Base-by-base conservation (phyloP, 2,329 filamentous ascomycete genomes). In the Aspergillus fischeri region DNA sequence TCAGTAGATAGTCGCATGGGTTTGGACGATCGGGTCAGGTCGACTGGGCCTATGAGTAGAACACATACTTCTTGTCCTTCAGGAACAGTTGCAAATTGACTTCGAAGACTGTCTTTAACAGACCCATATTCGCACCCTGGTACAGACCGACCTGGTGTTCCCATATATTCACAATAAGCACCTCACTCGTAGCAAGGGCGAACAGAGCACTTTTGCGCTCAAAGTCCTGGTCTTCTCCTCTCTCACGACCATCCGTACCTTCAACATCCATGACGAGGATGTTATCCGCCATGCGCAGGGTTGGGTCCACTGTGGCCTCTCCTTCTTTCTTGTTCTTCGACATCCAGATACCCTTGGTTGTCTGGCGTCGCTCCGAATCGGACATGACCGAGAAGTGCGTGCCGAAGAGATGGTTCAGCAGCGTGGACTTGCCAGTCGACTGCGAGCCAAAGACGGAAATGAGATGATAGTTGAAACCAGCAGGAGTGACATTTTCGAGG, bases 221-320 rank as follows among this genome's bases (percentile, higher is more conserved):
- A 75, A 99, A 99, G 73, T 99, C 94, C 76, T 99, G 94, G 72
- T 99, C 94, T 75, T 99, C 94, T 63, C 94, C 94, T 64, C 94
- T 85, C 79, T 99, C 94, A 65, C 94, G 86, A 53, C 94, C 94
- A 73, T 99, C 94, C 10, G 94, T 97, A 65, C 94, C 94, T 76
- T 99, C 94, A 47, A 99, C 94, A 71, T 99, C 94, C 94, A 99
- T 99, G 66, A 99, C 94, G 61, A 99, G 81, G 68, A 99, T 97
- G 75, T 99, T 99, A 69, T 96, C 91, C 54, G 93, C 92, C 92
- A 97, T 97, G 63, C 80, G 80, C 63, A 78, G 77, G 51, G 74
- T 77, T 55, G 77, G 80, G 53, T 56, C 59, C 5, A 24, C 10
- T 3, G 65, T 59, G 21, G 56, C 67, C 62, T 56, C 78, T 74